Evolutionary conservation across 106 monocot genomes (phyloP).

Genomic region (Dioscorea dumetorum): DNA sequence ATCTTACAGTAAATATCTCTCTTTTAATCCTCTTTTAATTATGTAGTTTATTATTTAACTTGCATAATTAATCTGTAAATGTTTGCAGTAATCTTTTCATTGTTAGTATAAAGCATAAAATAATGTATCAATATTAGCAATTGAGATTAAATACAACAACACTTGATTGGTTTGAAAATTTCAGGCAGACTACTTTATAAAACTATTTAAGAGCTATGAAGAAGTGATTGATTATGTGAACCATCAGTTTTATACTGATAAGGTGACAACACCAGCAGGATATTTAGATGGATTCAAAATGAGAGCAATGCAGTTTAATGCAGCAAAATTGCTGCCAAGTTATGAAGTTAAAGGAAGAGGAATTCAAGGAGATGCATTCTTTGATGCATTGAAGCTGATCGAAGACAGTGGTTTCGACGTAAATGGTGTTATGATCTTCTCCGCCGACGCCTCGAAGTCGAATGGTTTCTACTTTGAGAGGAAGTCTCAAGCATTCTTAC

Average conservation of each 20-base stretch:
- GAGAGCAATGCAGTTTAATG: constrained; percentile 19
- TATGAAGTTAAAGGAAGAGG: constrained; percentile 29
- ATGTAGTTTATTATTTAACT: too few species aligned
- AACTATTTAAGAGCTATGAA: constrained; percentile 10
- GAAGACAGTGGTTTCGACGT: constrained; percentile 17
- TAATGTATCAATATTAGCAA: too few species aligned
- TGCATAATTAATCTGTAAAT: too few species aligned
- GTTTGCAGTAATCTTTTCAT: too few species aligned
- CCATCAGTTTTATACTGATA: constrained; percentile 33
- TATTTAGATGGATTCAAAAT: constrained; percentile 19
- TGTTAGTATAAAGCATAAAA: too few species aligned
- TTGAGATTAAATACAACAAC: too few species aligned
- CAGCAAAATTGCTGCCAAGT: constrained; percentile 27
- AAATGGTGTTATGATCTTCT: constrained; percentile 27
- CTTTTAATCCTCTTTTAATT: too few species aligned
- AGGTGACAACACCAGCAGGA: not conserved
- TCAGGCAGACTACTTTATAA: constrained; percentile 2
- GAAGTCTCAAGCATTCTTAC: constrained; percentile 25
- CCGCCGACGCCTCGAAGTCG: constrained; percentile 20
- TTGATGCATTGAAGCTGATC: constrained; percentile 14
- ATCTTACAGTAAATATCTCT: constrained; percentile 5
- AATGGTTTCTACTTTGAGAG: constrained; percentile 22
- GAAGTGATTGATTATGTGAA: constrained; percentile 31
- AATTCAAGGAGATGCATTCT: constrained; percentile 29
- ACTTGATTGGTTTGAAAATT: too few species aligned